Base-by-base conservation (phyloP, 2,329 filamentous ascomycete genomes). In the Grosmannia clavigera region DNA sequence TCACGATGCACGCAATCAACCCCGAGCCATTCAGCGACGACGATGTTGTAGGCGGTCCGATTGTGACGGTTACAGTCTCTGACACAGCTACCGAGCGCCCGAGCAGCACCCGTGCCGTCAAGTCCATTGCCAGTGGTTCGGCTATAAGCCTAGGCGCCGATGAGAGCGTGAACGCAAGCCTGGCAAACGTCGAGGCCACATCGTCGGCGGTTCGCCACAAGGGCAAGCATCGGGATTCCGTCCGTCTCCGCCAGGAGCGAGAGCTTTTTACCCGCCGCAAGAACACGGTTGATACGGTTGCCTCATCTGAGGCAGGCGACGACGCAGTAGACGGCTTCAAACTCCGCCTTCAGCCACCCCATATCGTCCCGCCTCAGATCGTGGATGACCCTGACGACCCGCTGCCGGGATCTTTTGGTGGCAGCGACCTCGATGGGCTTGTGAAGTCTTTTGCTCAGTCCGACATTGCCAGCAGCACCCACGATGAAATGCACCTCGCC, bases 1-100 rank as follows among this genome's bases (percentile, higher is more conserved):
- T 99, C 50, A 97, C 94, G 0, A 97, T 99, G 92, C 94, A 99
- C 70, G 92, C 91, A 29, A 83, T 88, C 61, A 78, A 48, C 48
- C 16, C 83, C 60, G 81, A 86, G 40, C 82, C 86, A 60, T 81
- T 58, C 33, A 55, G 48, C 55, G 33, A 58, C 61, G 52, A 19
- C 50, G 50, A 53, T 27, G 22, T 27, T 25, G 27, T 14, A 81
- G 16, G 72, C 75, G 11, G 7, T 31, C 3, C 14, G 11, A 22
- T 27, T 19, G 48, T 22, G 7, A 11, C n/a, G 22, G 22, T 16
- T 5, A 61, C 78, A 46, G 69, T 73, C 6, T 68, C 75, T 9
- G 86, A 88, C 64, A 81, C 79, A 3, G 76, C 81, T 2, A 87
- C 84, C 64, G 85, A 90, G 25, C 86, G 89, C 2, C 88, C 90